Evolutionary conservation across 1,139 yeast genomes (phyloP), one percentile per base, ranked within the genome.

Genomic region (Saccharomyces hybrid): DNA sequence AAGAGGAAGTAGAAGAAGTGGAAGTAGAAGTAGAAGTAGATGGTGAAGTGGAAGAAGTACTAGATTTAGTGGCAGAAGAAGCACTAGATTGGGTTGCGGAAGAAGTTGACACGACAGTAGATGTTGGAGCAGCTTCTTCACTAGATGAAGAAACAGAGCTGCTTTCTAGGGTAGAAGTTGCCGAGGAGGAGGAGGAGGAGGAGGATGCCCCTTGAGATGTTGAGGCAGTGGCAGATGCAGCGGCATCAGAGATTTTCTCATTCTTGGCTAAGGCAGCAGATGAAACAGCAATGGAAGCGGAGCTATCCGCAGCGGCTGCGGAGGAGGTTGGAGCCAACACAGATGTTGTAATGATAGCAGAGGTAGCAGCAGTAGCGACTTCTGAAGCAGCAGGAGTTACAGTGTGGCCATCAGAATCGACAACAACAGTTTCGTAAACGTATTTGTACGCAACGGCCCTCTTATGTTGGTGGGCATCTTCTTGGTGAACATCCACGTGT

Each of bases 361-460:
- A 47, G 29, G 56, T 54, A 26, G 56, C 48, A 38, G 55, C 46
- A 14, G 56, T 16, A 31, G 60, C 51, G 25, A 56, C 19, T 16
- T 42, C 47, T 27, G 52, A 46, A n/a, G 52, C 49, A 28, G 53
- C 34, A 14, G 49, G 52, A 32, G 53, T 50, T 51, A 75, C 68
- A 52, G 83, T 74, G 60, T 77, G 68, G 57, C 95, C 95, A 51
- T 78, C 67, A 58, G 78, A 81, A 70, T 87, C 84, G 57, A 88
- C 95, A 56, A 85, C 78, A 58, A 84, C 82, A 48, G 90, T 84
- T 63, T 83, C 84, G 71, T 87, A 88, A 57, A 86, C 91, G 71
- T 85, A 84, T 70, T 87, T 88, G 64, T 86, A 82, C 56, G 88
- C 95, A 61, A 85, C 82, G 52, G 88, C 88, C 74, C 90, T 81